Percentiles rank a stretch among this genome's conserved stretches.
Evolutionary conservation across 129 eudicot genomes (phyloP).

Genomic region (Ambrosia artemisiifolia): DNA sequence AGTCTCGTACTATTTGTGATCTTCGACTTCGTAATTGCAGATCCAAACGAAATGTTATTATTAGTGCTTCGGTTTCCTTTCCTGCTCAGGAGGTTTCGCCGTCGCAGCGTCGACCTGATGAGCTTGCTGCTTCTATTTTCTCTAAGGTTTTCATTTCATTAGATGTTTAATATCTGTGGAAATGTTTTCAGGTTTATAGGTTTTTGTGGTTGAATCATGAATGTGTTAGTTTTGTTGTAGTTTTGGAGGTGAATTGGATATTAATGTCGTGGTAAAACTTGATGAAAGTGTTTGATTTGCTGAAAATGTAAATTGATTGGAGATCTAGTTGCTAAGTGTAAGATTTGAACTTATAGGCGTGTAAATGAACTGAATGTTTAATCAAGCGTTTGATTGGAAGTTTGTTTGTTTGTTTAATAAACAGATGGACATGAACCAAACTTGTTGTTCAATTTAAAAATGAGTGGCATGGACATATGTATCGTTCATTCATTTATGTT

Average conservation of each 20-base stretch:
- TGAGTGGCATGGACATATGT: too few species aligned
- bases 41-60: constrained; percentile 2
- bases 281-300: background rate
- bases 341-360: background rate
- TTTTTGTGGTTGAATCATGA: background rate
- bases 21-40: constrained; percentile 16
- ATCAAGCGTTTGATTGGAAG: too few species aligned
- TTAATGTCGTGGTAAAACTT: background rate
- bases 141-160: constrained; percentile 41
- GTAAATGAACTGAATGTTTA: too few species aligned
- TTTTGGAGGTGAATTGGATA: background rate
- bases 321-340: background rate
- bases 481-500: too few species aligned
- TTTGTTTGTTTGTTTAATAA: too few species aligned
- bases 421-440: too few species aligned
- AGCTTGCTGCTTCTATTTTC: constrained; percentile 42
- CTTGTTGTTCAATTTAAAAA: too few species aligned
- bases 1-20: background rate
- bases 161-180: background rate
- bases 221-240: background rate
- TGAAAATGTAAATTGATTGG: background rate
- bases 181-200: background rate
- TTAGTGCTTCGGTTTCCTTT: constrained; percentile 41
- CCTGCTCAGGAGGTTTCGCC: constrained; percentile 37
- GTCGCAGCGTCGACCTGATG: constrained; percentile 40